Conservation (phyloP, 805 yeast genomes). For the Debaryomyces maramus region DNA sequence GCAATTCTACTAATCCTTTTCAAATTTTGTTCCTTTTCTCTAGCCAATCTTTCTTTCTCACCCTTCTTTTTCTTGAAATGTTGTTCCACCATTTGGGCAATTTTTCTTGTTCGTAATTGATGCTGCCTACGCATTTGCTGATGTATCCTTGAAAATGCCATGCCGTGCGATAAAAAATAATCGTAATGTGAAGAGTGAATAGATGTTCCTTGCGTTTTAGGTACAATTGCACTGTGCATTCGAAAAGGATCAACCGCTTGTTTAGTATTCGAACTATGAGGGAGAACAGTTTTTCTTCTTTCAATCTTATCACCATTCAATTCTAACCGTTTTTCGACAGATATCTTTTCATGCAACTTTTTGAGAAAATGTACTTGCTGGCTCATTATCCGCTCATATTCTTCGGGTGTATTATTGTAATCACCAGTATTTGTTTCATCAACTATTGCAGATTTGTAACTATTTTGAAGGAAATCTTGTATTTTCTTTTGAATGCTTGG, state of each 20-base stretch:
- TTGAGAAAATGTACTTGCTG: slow-evolving; percentile 52
- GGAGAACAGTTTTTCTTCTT: slow-evolving; percentile 45
- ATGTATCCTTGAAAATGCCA: slow-evolving; percentile 66
- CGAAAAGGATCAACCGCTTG: slow-evolving; percentile 48
- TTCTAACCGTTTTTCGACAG: slow-evolving; percentile 36
- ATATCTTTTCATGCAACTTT: slow-evolving; percentile 44
- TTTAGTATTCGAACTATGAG: slow-evolving; percentile 40
- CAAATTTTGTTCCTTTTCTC: slow-evolving; percentile 72
- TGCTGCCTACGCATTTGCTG: slow-evolving; percentile 64
- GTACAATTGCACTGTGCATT: slow-evolving; percentile 40
- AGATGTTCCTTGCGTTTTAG: slow-evolving; percentile 44
- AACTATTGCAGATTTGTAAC: slow-evolving; percentile 35
- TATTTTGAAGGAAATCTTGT: slow-evolving; percentile 23
- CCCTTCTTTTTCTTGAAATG: slow-evolving; percentile 86
- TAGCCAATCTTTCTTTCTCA: slow-evolving; percentile 78
- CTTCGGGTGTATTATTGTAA: slow-evolving; percentile 43
- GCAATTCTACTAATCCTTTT: slow-evolving; percentile 75
- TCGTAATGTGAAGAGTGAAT: slow-evolving; percentile 61
- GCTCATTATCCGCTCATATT: slow-evolving; percentile 55
- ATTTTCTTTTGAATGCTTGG: slow-evolving; percentile 31
- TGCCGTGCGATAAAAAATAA: slow-evolving; percentile 73
- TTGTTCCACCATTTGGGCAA: slow-evolving; percentile 79
- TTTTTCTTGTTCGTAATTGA: slow-evolving; percentile 64
- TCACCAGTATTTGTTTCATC: slow-evolving; percentile 37
- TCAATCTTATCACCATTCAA: slow-evolving; percentile 50